Conservation (phyloP, 305 asterid species). For the Solanum aculeatissimum region DNA sequence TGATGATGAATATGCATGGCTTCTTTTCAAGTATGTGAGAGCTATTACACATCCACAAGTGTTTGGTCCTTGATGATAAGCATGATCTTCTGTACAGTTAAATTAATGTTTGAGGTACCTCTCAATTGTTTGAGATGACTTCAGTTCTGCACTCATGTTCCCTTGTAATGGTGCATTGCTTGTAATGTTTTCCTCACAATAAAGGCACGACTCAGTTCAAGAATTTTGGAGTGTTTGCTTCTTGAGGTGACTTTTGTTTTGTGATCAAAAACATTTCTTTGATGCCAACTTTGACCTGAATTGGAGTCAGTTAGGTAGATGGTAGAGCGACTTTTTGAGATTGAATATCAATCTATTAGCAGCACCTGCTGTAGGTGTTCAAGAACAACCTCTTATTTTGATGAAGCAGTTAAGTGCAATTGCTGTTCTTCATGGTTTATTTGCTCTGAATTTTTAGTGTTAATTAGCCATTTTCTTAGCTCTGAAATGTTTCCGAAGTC, state of each 20-base stretch:
- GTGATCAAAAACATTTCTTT: neutral
- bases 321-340: neutral
- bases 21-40: neutral
- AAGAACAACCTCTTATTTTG: neutral
- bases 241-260: neutral
- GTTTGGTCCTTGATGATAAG: neutral
- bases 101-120: neutral
- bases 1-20: neutral
- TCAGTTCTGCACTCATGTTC: neutral
- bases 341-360: neutral
- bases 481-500: neutral
- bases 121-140: neutral
- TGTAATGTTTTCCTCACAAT: neutral
- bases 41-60: neutral
- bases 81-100: neutral
- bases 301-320: neutral
- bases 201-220: neutral
- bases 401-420: neutral
- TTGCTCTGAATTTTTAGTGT: neutral
- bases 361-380: neutral
- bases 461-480: neutral
- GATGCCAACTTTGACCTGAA: neutral
- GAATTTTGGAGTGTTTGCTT: neutral
- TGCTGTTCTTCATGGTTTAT: neutral
- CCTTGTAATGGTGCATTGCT: neutral